Evolutionary conservation across 441 rosid genomes (phyloP).

Genomic region (Sinapis alba): DNA sequence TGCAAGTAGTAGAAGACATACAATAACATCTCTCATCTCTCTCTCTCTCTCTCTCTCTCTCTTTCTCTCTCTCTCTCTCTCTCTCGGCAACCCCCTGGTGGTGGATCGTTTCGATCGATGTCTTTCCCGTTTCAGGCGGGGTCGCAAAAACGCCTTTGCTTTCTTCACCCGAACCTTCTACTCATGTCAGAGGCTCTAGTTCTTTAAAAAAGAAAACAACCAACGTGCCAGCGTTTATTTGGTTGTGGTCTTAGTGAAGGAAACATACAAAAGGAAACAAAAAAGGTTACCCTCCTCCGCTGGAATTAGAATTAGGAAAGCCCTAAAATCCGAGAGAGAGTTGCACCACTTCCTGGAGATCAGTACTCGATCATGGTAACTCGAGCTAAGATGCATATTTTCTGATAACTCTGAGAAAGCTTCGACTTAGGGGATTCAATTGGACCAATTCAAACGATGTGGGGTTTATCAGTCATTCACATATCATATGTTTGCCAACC

Average conservation of each 20-base stretch:
- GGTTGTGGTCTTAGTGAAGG: not conserved
- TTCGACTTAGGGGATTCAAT: too few relatives aligned
- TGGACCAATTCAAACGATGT: too few relatives aligned
- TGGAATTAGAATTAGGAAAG: too few relatives aligned
- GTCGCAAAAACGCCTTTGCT: not conserved
- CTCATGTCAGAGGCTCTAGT: not conserved
- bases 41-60: not conserved
- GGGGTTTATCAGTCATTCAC: too few relatives aligned
- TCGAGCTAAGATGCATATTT: too few relatives aligned
- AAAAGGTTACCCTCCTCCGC: too few relatives aligned
- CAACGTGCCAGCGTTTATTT: not conserved
- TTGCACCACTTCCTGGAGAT: too few relatives aligned
- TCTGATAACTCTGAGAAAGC: too few relatives aligned
- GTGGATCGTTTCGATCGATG: not conserved
- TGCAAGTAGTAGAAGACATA: not conserved
- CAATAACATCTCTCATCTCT: constrained; percentile 42
- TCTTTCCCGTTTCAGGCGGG: constrained; percentile 23
- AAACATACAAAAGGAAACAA: not conserved
- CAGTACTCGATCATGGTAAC: too few relatives aligned
- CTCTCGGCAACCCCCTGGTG: not conserved
- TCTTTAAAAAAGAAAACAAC: not conserved
- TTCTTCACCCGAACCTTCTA: constrained; percentile 1
- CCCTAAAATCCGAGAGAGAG: too few relatives aligned
- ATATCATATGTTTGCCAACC: too few relatives aligned
- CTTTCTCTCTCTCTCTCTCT: constrained; percentile 41